Evolutionary conservation across 139 green algal genomes (phyloP), one percentile per base, ranked within the genome.

Genomic region (Chlorella sp.): DNA sequence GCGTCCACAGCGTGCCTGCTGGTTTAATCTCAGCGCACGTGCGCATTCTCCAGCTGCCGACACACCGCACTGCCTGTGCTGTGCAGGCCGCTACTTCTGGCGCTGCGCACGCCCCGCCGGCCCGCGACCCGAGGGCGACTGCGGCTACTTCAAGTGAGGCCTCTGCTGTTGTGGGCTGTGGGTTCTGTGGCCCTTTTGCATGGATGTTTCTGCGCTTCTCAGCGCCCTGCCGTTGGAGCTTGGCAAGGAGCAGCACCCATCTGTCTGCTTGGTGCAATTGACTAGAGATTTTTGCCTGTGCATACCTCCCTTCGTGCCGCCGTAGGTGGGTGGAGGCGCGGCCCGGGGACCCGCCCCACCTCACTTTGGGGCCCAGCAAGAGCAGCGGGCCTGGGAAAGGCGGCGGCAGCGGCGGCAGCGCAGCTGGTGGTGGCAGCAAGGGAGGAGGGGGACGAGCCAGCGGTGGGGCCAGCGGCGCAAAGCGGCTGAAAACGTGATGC

Each of bases 91-190:
- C 11, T 84, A 70, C 30, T 92, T 92, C 71, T 92, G 88, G 51
- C 64, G 56, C 12, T 92, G 89, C 30, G 51, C 62, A 0, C 73
- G 80, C 2, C 60, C 82, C 4, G 78, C 60, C 1, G 89, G 89
- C 3, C 23, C 65, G 21, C 32, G 25, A 6, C 84, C 85, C 12
- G 55, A 90, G 23, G 88, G 65, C 30, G 68, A 88, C 23, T 92
- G 89, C 83, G 51, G 57, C 11, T 88, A 88, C 39, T 92, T 92
- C 76, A 65, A 90, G 78, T 92, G 86, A 51, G 44, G 44, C 44
- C 9, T n/a, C n/a, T n/a, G n/a, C n/a, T n/a, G n/a, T n/a, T n/a
- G n/a, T n/a, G n/a, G n/a, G n/a, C n/a, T n/a, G n/a, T n/a, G n/a
- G n/a, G n/a, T n/a, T n/a, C n/a, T n/a, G n/a, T n/a, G n/a, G n/a